Conservation (phyloP, 306 rosid species). For the Malus asiatica region DNA sequence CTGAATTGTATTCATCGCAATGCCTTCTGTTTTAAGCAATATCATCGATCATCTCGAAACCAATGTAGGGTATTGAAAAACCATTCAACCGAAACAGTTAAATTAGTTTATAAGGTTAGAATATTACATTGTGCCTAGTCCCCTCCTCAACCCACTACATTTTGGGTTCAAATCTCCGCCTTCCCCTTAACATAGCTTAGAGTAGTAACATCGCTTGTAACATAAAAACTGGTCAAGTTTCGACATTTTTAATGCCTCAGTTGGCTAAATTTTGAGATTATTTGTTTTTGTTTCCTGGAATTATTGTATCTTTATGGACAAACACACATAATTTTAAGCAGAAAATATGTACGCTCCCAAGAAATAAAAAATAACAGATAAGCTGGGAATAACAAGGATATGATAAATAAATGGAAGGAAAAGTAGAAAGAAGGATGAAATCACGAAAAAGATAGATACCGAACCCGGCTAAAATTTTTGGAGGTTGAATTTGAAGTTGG, state of each 20-base stretch:
- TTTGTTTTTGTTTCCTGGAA: not conserved
- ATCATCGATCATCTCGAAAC: constrained; percentile 77
- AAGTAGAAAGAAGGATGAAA: not conserved
- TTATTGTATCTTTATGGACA: not conserved
- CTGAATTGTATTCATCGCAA: constrained; percentile 79
- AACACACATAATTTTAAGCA: not conserved
- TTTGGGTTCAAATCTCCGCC: no score
- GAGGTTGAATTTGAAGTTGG: not conserved
- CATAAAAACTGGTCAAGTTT: not conserved
- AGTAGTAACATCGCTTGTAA: no score
- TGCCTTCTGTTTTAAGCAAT: constrained; percentile 56
- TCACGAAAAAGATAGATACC: not conserved
- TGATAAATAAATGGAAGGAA: no score
- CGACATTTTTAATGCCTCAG: not conserved
- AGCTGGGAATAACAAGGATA: not conserved
- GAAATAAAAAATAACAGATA: not conserved
- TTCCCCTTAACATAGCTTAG: no score
- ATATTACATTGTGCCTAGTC: constrained; percentile 83
- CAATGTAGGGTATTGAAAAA: constrained; percentile 15
- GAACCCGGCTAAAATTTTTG: not conserved
- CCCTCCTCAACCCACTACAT: not conserved
- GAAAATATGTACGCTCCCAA: not conserved
- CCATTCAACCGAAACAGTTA: not conserved
- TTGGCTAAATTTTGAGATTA: not conserved
- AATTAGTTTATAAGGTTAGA: not conserved